phyloP scores from a whole-genome alignment of 768 basidiomycete species.

The Jaapia argillacea region DNA sequence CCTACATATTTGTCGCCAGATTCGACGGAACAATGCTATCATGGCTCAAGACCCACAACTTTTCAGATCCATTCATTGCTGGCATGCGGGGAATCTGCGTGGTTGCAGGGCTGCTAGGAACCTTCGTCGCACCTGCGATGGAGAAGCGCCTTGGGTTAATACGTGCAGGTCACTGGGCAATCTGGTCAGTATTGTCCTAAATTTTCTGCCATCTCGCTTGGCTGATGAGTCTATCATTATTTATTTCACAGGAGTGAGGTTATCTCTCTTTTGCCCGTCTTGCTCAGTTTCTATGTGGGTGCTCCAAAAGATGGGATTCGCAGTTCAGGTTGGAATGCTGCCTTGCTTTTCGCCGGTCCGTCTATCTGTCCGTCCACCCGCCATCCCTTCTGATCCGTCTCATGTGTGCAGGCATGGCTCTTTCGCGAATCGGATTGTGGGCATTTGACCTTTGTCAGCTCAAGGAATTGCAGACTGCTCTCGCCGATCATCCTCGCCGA shows the following conservation, averaged over 20 bases:
- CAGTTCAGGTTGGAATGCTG: conserved; percentile 21
- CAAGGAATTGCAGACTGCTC: conserved; percentile 35
- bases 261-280: conserved; percentile 32
- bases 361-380: neutral
- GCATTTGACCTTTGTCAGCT: conserved; percentile 42
- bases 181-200: conserved; percentile 24
- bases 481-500: conserved; percentile 31
- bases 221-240: neutral
- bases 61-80: conserved; percentile 37
- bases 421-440: conserved; percentile 39
- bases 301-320: conserved; percentile 11
- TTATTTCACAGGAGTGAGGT: conserved; percentile 24
- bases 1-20: conserved; percentile 6
- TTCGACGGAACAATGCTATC: conserved; percentile 46
- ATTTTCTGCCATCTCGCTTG: neutral
- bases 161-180: conserved; percentile 39
- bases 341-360: conserved; percentile 33
- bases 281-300: conserved; percentile 28
- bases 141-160: conserved; percentile 32
- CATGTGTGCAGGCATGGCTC: conserved; percentile 28
- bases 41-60: conserved; percentile 35
- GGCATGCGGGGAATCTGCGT: conserved; percentile 37
- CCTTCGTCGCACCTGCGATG: conserved; percentile 29
- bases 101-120: conserved; percentile 36
- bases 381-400: too few species aligned